Conservation (phyloP, 768 basidiomycete genomes). For the Terana coerulea region DNA sequence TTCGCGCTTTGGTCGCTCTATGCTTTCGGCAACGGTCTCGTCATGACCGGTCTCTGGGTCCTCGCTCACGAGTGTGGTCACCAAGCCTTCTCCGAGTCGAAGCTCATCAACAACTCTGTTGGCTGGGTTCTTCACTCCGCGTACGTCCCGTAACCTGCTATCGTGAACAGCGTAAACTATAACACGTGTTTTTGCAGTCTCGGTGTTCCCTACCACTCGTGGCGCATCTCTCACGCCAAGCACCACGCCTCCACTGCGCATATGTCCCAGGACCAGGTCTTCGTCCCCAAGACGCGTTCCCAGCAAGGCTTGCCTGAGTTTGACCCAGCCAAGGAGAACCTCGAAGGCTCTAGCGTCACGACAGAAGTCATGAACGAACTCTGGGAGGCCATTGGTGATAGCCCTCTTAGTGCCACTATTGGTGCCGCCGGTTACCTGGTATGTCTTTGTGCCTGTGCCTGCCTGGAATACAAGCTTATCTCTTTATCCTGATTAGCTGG, state of each 20-base stretch:
- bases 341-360: conserved; percentile 59
- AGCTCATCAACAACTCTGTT: conserved; percentile 85
- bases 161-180: neutral
- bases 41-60: conserved; percentile 92
- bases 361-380: conserved; percentile 69
- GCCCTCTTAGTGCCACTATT: conserved; percentile 68
- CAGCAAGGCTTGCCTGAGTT: conserved; percentile 61
- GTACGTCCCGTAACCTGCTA: conserved; percentile 39
- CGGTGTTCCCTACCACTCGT: conserved; percentile 95
- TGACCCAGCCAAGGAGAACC: conserved; percentile 63
- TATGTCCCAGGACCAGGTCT: conserved; percentile 94
- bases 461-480: neutral
- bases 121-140: conserved; percentile 92
- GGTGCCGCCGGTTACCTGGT: conserved; percentile 60
- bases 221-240: conserved; percentile 91
- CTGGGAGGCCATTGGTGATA: conserved; percentile 87
- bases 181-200: conserved; percentile 43
- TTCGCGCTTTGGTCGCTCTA: conserved; percentile 78
- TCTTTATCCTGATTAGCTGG: conserved; percentile 45
- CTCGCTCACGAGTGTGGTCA: conserved; percentile 95
- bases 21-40: conserved; percentile 77
- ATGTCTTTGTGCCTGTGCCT: conserved; percentile 19
- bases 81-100: conserved; percentile 92
- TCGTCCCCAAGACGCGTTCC: conserved; percentile 87
- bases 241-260: conserved; percentile 95